A percentile compares a stretch with the other conserved stretches of the same genome.
phyloP scores from a whole-genome alignment of 177 flowering plant species.

The Tripterygium wilfordii region DNA sequence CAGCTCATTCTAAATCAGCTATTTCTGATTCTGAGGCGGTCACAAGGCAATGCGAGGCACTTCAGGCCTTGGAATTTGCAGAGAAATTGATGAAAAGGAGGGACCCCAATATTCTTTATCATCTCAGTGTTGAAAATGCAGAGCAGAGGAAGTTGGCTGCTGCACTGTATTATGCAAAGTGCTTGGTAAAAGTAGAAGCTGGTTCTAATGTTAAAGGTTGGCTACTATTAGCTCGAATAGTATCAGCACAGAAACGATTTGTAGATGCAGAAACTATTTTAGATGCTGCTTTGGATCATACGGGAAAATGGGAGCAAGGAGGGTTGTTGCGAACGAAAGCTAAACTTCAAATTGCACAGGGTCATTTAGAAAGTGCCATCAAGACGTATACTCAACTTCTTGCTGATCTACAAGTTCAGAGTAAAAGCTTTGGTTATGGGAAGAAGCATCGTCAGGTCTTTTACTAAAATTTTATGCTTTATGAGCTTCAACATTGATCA shows the following conservation, averaged over 20 bases:
- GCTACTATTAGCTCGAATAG: conserved; percentile 65
- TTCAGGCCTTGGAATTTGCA: conserved; percentile 58
- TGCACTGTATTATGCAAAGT: conserved; percentile 69
- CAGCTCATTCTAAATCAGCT: conserved; percentile 39
- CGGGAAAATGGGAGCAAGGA: conserved; percentile 88
- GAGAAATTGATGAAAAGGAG: conserved; percentile 24
- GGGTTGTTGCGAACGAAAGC: conserved; percentile 66
- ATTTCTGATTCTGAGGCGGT: conserved; percentile 48
- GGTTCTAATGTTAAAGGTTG: conserved; percentile 60
- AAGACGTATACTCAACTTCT: conserved; percentile 79
- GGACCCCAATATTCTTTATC: conserved; percentile 47
- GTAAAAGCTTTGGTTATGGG: conserved; percentile 42
- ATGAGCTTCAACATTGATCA: no score
- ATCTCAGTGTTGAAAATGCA: conserved; percentile 73
- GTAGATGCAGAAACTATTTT: conserved; percentile 62
- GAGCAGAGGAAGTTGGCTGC: conserved; percentile 78
- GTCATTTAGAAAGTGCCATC: conserved; percentile 45
- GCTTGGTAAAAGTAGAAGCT: conserved; percentile 48
- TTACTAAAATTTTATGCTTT: background rate
- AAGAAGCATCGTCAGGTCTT: conserved; percentile 50
- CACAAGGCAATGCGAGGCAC: conserved; percentile 48
- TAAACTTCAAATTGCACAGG: conserved; percentile 72
- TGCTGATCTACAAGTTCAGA: conserved; percentile 72
- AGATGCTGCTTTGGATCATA: conserved; percentile 76
- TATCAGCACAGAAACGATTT: conserved; percentile 76